phyloP scores from a whole-genome alignment of 179 eudicot genomes.

The Silene noctiflora region DNA sequence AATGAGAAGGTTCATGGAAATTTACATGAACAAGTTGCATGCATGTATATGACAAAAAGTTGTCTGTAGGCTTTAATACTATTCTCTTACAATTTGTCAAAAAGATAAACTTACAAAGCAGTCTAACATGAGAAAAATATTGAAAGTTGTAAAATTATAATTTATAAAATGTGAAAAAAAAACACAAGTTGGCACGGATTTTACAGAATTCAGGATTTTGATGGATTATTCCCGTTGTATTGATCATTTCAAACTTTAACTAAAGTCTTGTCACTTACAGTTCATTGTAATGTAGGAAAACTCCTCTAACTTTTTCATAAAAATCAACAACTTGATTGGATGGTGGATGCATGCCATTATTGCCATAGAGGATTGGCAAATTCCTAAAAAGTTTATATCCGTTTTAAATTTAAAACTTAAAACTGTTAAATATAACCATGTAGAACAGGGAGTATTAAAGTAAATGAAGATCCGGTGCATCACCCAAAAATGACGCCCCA shows the following conservation, averaged over 20 bases:
- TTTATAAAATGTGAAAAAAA: not conserved
- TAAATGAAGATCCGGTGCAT: too few relatives aligned
- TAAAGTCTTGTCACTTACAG: constrained; percentile 14
- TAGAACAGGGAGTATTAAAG: too few relatives aligned
- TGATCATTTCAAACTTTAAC: constrained; percentile 15
- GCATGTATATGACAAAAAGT: not conserved
- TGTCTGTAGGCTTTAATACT: constrained; percentile 2
- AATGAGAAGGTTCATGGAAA: not conserved
- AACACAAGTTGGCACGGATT: constrained; percentile 16
- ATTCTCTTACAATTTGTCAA: constrained; percentile 14
- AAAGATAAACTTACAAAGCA: not conserved
- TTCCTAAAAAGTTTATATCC: too few relatives aligned
- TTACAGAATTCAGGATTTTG: not conserved
- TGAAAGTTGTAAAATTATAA: not conserved
- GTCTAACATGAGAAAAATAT: not conserved
- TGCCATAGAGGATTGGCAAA: not conserved
- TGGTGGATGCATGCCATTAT: constrained; percentile 11
- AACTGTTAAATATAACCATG: too few relatives aligned
- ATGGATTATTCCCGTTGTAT: not conserved
- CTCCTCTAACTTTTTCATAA: constrained; percentile 8
- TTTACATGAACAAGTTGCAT: not conserved
- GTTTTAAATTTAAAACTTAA: too few relatives aligned
- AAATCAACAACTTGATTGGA: constrained; percentile 12
- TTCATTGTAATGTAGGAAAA: constrained; percentile 9
- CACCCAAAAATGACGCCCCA: too few relatives aligned